Evolutionary conservation across 257 asterid species (phyloP).

Genomic region (Fraxinus excelsior): DNA sequence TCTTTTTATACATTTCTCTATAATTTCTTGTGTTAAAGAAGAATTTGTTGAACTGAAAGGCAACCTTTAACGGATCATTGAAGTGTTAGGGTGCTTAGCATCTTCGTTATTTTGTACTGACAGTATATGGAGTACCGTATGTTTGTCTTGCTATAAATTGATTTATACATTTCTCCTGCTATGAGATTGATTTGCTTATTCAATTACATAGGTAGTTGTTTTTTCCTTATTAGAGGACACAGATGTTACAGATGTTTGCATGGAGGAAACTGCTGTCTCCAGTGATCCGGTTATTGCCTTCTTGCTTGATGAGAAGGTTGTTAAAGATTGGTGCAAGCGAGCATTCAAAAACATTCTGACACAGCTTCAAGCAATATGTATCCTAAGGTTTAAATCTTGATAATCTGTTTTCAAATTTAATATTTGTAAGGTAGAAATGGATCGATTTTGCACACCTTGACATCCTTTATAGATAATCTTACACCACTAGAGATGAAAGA

Average conservation of each 20-base stretch:
- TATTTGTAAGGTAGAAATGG: conserved; percentile 12
- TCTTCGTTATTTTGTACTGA: not conserved
- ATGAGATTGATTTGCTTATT: conserved; percentile 5
- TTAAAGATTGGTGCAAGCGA: conserved; percentile 94
- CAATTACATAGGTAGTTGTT: conserved; percentile 14
- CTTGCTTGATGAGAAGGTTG: conserved; percentile 95
- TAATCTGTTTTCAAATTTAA: not conserved
- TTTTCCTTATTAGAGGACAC: conserved; percentile 57
- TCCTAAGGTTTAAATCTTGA: conserved; percentile 47
- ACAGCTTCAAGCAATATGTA: conserved; percentile 72
- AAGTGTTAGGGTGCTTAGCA: conserved; percentile 12
- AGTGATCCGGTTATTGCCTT: conserved; percentile 90
- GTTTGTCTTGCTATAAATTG: not conserved
- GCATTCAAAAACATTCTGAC: conserved; percentile 53
- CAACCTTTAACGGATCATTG: not conserved
- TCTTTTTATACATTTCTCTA: not conserved
- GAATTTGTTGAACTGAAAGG: not conserved
- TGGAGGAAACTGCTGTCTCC: conserved; percentile 97
- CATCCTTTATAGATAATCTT: conserved; percentile 58
- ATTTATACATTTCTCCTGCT: conserved; percentile 10
- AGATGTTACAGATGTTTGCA: conserved; percentile 95
- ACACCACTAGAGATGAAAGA: conserved; percentile 48
- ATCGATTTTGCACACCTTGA: conserved; percentile 46
- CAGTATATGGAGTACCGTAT: not conserved
- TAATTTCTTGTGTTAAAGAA: not conserved